Base-by-base conservation (phyloP, 495 filamentous ascomycete genomes). In the Aspergillus asperescens region DNA sequence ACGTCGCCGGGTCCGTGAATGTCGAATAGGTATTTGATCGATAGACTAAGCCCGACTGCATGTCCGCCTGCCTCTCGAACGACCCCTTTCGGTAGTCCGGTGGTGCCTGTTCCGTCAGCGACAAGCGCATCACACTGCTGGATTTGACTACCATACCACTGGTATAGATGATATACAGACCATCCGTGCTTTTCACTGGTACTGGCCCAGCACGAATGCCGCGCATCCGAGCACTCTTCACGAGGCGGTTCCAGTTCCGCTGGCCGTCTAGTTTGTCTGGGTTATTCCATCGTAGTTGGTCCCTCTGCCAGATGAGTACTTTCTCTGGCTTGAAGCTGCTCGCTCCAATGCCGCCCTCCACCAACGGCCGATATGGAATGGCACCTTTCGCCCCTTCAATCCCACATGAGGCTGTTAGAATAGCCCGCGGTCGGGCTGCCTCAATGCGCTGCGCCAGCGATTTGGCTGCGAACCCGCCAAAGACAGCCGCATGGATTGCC, bases 121-220 rank as follows among this genome's bases (percentile, higher is more conserved):
- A 35, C n/a, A 16, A 15, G 34, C 6, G 38, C 8, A 22, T 29
- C 5, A 4, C 5, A 28, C 22, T 19, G 29, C 1, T 20, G 8
- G 5, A 31, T 20, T 4, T 22, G 5, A 58, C 72, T n/a, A n/a
- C n/a, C n/a, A 48, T 60, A 78, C 79, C 81, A 61, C 78, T 81
- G 1, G 90, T 96, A 61, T 95, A 95, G 43, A 96, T 95, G 54
- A 96, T 88, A 69, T 96, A 96, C 16, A 95, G 65, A 2, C 77
- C 81, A 56, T 95, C 90, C 7, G 77, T 81, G 38, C 88, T 86
- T 50, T 78, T 81, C 4, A 94, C 83, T 0, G 90, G 84, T 9
- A 95, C 88, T 35, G 86, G 79, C 1, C 73, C 81, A 6, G 85
- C 82, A 63, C 76, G 83, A 34, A 89, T 54, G 0, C 81, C 81